A percentile compares a stretch with the other conserved stretches of the same genome.
Evolutionary conservation across 2,329 filamentous ascomycete genomes (phyloP).

Genomic region (Curvularia sp.): DNA sequence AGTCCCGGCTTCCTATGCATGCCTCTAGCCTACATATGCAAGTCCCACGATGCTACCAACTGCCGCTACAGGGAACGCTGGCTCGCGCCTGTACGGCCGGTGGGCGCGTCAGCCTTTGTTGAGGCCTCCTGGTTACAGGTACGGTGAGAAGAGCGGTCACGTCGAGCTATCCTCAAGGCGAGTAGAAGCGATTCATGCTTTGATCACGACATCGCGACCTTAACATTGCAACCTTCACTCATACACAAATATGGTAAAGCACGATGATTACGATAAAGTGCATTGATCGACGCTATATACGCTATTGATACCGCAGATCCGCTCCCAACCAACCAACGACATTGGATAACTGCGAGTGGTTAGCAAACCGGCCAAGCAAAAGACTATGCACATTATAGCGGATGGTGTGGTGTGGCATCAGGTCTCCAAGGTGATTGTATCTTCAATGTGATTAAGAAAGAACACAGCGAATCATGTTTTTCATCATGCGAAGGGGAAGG

Average conservation of each 20-base stretch:
- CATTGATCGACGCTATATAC: slow-evolving; percentile 14
- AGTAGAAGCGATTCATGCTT: neutral
- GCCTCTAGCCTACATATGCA: slow-evolving; percentile 5
- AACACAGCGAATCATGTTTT: slow-evolving; percentile 67
- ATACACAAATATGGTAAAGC: neutral
- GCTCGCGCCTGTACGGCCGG: slow-evolving; percentile 6
- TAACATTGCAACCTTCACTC: neutral
- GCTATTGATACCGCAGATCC: slow-evolving; percentile 2
- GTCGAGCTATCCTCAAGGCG: neutral
- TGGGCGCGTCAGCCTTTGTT: slow-evolving; percentile 7
- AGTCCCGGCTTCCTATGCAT: neutral
- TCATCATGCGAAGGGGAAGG: slow-evolving; percentile 60
- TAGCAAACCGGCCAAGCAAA: slow-evolving; percentile 13
- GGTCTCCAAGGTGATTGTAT: slow-evolving; percentile 72
- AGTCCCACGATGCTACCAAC: slow-evolving; percentile 12
- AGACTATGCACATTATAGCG: neutral
- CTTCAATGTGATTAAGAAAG: slow-evolving; percentile 68
- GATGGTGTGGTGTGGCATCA: slow-evolving; percentile 51
- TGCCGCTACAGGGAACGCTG: slow-evolving; percentile 17
- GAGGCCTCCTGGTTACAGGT: slow-evolving; percentile 6
- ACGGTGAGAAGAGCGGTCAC: slow-evolving; percentile 29
- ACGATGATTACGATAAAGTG: neutral
- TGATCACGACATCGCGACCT: neutral
- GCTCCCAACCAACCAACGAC: slow-evolving; percentile 1
- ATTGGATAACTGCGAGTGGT: slow-evolving; percentile 11